Evolutionary conservation across 1,139 yeast species (phyloP).

Genomic region (Pichia sp.): DNA sequence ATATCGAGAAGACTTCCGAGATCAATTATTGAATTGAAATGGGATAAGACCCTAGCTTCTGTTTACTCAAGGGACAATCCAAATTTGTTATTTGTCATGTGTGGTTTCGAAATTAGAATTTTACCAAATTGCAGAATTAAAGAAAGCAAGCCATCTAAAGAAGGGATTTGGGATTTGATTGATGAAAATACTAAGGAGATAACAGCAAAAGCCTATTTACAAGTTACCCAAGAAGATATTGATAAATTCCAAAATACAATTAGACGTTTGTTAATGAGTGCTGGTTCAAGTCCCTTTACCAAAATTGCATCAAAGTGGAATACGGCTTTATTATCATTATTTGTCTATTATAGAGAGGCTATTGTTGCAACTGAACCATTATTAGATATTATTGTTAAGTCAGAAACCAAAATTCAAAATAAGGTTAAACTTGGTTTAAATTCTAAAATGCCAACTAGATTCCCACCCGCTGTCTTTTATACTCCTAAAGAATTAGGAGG

Average conservation of each 20-base stretch:
- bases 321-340: conserved; percentile 79
- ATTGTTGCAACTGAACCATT: conserved; percentile 76
- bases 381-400: conserved; percentile 75
- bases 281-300: conserved; percentile 93
- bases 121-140: conserved; percentile 62
- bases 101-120: conserved; percentile 91
- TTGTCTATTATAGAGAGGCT: conserved; percentile 91
- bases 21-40: conserved; percentile 63
- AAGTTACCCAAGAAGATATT: conserved; percentile 77
- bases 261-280: conserved; percentile 87
- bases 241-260: conserved; percentile 77
- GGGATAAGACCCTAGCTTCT: conserved; percentile 81
- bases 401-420: conserved; percentile 92
- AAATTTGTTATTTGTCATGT: conserved; percentile 80
- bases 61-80: conserved; percentile 91
- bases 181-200: conserved; percentile 72
- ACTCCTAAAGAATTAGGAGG: conserved; percentile 98
- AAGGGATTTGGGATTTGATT: conserved; percentile 88
- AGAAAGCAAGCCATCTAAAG: conserved; percentile 39
- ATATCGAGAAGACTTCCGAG: conserved; percentile 71
- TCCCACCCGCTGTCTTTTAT: conserved; percentile 98
- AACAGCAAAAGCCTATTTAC: conserved; percentile 82
- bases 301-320: conserved; percentile 97
- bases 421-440: conserved; percentile 92
- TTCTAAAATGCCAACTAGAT: conserved; percentile 97